Evolutionary conservation across 129 eudicot genomes (phyloP).

Genomic region (Pulicaria dysenterica): DNA sequence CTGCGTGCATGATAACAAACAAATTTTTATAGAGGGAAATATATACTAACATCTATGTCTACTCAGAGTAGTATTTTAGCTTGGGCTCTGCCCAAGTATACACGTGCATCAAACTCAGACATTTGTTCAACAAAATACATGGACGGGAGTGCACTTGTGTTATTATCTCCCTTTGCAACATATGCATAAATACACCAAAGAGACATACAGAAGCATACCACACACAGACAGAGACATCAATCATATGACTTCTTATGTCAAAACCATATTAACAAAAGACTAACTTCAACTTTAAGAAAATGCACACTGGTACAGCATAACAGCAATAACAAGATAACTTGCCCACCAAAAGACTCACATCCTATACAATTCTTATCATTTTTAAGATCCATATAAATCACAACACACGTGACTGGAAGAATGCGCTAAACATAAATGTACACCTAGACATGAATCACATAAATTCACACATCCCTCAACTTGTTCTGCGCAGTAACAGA

Average conservation of each 20-base stretch:
- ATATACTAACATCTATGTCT: neutral
- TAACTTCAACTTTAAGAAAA: neutral
- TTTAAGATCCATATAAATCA: neutral
- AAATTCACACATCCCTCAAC: slow-evolving; percentile 30
- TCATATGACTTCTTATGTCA: neutral
- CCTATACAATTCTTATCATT: neutral
- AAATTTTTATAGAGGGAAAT: neutral
- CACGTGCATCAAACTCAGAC: neutral
- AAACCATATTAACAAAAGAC: slow-evolving; percentile 2
- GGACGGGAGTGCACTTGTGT: neutral
- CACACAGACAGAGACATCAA: neutral
- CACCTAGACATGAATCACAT: neutral
- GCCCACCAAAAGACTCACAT: neutral
- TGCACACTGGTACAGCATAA: slow-evolving; percentile 28
- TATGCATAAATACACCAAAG: neutral
- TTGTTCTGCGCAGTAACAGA: neutral
- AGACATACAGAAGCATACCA: neutral
- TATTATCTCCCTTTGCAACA: neutral
- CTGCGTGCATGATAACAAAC: slow-evolving; percentile 32
- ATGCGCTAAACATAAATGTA: neutral
- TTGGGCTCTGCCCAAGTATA: neutral
- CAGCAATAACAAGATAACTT: neutral
- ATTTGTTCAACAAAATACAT: slow-evolving; percentile 7
- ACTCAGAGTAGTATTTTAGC: neutral
- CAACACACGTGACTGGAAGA: neutral